Base-by-base conservation (phyloP, 495 filamentous ascomycete species). In the Penicillium turbatum region DNA sequence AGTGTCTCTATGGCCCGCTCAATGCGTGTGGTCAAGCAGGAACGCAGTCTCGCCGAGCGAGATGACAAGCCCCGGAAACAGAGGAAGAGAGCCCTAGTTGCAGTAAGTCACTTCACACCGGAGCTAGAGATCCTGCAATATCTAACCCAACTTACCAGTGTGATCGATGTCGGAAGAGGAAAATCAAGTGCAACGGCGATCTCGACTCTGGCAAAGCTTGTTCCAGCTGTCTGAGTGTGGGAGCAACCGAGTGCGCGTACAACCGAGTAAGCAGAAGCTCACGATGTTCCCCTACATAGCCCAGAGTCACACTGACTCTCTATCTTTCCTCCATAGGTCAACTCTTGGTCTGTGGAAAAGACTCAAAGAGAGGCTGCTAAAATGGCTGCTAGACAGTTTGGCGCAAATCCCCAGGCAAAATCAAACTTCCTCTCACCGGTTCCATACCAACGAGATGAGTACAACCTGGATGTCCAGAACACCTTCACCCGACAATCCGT, bases 151-250 rank as follows among this genome's bases (percentile, higher is more conserved):
- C 31, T 24, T 3, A 13, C 30, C 56, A 97, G 93, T 98, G 93
- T 70, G 82, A 81, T 27, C 84, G 93, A 54, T 98, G 93, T 66
- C 85, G 93, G 44, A 91, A 91, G 68, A 80, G 93, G 47, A 98
- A 98, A 76, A 98, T 98, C 62, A 87, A 90, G 65, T 98, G 93
- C 73, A 96, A 88, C 55, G 93, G 92, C 30, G 92, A 97, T 66
- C 76, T 78, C 5, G 86, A 85, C 24, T 79, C 88, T 64, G 87
- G 85, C 9, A 73, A 75, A 19, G 88, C 88, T 27, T 98, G 93
- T 65, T 71, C 79, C 13, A 95, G 91, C 69, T 98, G 93, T 74
- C 87, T 85, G 56, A 79, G 72, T 55, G 83, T 91, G 48, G 86
- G 86, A 29, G 76, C 77, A 31, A 79, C 85, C 15, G 73, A 74